Evolutionary conservation across 352 stramenopile species (phyloP).

Genomic region (Phytophthora brassicae): DNA sequence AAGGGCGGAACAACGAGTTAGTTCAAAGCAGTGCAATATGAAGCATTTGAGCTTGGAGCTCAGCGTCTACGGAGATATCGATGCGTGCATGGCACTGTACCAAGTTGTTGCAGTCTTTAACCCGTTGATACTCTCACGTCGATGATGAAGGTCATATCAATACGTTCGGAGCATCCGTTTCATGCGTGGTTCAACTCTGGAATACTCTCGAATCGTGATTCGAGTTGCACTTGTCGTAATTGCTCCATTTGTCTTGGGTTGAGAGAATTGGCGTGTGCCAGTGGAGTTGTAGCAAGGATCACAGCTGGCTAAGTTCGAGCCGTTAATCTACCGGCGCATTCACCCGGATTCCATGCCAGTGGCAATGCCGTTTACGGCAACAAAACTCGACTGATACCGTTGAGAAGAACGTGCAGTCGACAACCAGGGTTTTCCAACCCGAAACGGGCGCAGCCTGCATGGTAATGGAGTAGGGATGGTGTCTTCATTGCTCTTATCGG

Average conservation of each 20-base stretch:
- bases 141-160: background rate
- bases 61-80: too few relatives aligned
- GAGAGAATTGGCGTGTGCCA: background rate
- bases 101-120: background rate
- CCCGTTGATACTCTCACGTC: background rate
- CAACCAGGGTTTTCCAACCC: too few relatives aligned
- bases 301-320: background rate
- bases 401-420: background rate
- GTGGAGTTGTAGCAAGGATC: background rate
- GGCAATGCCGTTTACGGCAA: too few relatives aligned
- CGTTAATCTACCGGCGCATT: background rate
- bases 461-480: too few relatives aligned
- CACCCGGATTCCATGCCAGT: background rate
- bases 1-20: conserved; percentile 18
- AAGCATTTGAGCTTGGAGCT: too few relatives aligned
- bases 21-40: too few relatives aligned
- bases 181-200: background rate
- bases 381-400: background rate
- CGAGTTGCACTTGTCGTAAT: background rate
- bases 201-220: conserved; percentile 1
- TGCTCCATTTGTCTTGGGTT: background rate
- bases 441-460: too few relatives aligned
- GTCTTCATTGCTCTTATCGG: too few relatives aligned
- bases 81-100: background rate
- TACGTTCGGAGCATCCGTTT: conserved; percentile 13